These are phyloP conservation scores for Xanthoconium separans DNA, from an alignment of 1,284 basidiomycete species.

Conservation along the genomic window DNA sequence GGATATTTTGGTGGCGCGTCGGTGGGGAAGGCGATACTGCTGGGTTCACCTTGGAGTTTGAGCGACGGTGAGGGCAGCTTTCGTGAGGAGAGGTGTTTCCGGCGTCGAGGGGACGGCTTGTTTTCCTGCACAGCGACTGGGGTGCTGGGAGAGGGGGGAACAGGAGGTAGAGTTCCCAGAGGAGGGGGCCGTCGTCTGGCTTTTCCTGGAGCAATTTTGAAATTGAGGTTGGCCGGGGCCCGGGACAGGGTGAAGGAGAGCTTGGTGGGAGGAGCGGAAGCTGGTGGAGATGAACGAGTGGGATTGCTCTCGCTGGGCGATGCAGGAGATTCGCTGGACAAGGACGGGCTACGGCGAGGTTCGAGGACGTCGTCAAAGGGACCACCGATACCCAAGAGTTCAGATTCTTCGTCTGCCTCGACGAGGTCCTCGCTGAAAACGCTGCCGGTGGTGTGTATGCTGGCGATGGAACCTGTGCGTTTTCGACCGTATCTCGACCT, in stretches of 20 bases:
- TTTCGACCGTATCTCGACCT: slow-evolving; percentile 64
- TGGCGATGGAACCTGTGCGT: slow-evolving; percentile 70
- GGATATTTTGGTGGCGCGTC: slow-evolving; percentile 15
- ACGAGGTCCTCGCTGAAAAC: slow-evolving; percentile 75
- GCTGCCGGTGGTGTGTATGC: slow-evolving; percentile 63
- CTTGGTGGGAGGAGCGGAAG: slow-evolving; percentile 42
- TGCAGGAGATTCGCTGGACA: slow-evolving; percentile 35
- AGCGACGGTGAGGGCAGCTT: slow-evolving; percentile 56
- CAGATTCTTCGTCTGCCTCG: slow-evolving; percentile 76
- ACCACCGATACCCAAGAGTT: slow-evolving; percentile 64
- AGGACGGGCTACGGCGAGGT: slow-evolving; percentile 33
- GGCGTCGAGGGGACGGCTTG: slow-evolving; percentile 26
- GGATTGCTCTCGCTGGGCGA: slow-evolving; percentile 28
- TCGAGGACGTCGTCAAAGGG: slow-evolving; percentile 55
- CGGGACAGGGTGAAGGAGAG: slow-evolving; percentile 48
- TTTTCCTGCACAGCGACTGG: slow-evolving; percentile 41
- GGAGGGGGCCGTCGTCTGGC: slow-evolving; percentile 57
- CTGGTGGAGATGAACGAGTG: slow-evolving; percentile 19
- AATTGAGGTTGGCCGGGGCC: slow-evolving; percentile 46
- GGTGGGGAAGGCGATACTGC: slow-evolving; percentile 28
- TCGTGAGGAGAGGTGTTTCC: slow-evolving; percentile 40
- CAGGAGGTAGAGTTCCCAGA: slow-evolving; percentile 61
- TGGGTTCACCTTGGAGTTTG: slow-evolving; percentile 38
- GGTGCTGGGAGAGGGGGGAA: slow-evolving; percentile 64
- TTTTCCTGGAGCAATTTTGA: slow-evolving; percentile 50